Evolutionary conservation across 2,329 filamentous ascomycete species (phyloP).

Genomic region (Diaporthe vaccinii): DNA sequence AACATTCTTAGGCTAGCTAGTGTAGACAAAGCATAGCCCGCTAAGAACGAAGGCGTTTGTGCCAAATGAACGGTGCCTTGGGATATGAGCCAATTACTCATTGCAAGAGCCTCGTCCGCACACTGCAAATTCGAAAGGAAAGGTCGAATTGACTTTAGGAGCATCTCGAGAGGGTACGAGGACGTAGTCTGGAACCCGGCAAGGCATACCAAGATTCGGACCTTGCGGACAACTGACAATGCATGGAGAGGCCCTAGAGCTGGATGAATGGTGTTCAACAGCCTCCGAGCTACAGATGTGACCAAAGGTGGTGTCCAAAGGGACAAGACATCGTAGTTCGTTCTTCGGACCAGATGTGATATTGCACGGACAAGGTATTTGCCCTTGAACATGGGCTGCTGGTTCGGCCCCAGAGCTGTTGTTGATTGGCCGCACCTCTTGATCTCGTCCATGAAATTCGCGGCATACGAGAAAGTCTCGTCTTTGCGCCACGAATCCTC

Average conservation of each 20-base stretch:
- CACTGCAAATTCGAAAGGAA: constrained; percentile 89
- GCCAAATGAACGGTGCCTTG: constrained; percentile 75
- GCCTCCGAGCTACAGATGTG: constrained; percentile 79
- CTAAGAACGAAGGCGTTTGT: constrained; percentile 79
- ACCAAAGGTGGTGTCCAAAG: constrained; percentile 85
- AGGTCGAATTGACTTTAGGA: constrained; percentile 82
- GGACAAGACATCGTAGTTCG: constrained; percentile 69
- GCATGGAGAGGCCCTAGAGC: constrained; percentile 89
- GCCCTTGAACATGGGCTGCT: constrained; percentile 88
- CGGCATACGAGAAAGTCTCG: constrained; percentile 70
- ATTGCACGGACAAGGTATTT: constrained; percentile 83
- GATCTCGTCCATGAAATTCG: constrained; percentile 77
- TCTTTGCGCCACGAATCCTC: constrained; percentile 76
- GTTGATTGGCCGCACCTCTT: constrained; percentile 76
- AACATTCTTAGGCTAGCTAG: constrained; percentile 84
- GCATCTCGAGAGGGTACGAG: constrained; percentile 91
- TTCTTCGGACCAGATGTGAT: constrained; percentile 81
- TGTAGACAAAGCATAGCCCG: constrained; percentile 83
- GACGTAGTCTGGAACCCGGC: constrained; percentile 79
- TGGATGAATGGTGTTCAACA: constrained; percentile 85
- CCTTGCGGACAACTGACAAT: constrained; percentile 87
- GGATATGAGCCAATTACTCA: constrained; percentile 86
- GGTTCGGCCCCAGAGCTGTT: constrained; percentile 77
- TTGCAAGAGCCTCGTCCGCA: constrained; percentile 88
- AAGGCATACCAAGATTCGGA: constrained; percentile 84